Evolutionary conservation across 2,329 filamentous ascomycete species (phyloP).

Genomic region (Escovopsis sp.): DNA sequence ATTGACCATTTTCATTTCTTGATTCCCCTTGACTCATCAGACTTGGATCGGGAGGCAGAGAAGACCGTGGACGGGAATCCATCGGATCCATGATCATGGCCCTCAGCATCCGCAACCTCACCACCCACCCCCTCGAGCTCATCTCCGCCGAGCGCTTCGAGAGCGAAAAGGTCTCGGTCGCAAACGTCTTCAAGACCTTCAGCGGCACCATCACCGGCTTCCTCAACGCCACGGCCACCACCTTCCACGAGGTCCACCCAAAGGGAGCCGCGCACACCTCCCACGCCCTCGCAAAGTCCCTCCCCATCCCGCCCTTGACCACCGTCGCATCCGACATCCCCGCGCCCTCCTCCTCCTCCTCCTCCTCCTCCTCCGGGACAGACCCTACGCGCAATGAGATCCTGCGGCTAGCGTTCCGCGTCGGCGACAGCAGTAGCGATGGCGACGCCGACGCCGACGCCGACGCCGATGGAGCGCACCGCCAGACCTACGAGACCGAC

Average conservation of each 20-base stretch:
- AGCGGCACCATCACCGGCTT: constrained; percentile 28
- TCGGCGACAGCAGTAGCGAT: too few species aligned
- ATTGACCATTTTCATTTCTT: not conserved
- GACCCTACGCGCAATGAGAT: constrained; percentile 38
- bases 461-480: constrained; percentile 16
- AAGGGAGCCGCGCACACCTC: constrained; percentile 40
- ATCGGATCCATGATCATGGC: constrained; percentile 21
- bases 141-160: constrained; percentile 61
- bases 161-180: constrained; percentile 26
- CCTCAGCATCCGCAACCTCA: constrained; percentile 72
- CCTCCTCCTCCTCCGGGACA: too few species aligned
- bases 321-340: constrained; percentile 42
- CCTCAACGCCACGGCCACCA: constrained; percentile 26
- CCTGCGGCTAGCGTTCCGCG: constrained; percentile 54
- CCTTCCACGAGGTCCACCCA: constrained; percentile 18
- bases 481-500: constrained; percentile 50
- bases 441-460: too few species aligned
- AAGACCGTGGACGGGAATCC: not conserved
- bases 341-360: constrained; percentile 37
- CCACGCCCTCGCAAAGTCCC: constrained; percentile 44
- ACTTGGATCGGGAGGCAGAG: too few species aligned
- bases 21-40: not conserved
- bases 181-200: constrained; percentile 30
- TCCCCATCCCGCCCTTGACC: constrained; percentile 55
- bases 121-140: constrained; percentile 56